phyloP scores from a whole-genome alignment of 352 stramenopile genomes.

The Saprolegnia diclina region DNA sequence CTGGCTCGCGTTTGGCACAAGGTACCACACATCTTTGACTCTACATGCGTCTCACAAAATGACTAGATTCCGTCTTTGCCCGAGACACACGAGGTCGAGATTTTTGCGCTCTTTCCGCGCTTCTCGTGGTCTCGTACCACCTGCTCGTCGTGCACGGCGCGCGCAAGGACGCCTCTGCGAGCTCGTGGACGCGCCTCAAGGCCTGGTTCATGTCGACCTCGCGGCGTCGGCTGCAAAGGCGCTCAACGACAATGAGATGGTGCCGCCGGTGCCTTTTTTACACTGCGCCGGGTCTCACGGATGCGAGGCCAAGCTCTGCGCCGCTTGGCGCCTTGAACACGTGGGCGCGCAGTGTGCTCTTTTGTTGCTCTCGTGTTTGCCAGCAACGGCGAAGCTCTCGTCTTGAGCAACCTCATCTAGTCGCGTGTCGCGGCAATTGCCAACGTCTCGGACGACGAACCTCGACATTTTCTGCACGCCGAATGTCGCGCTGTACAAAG shows the following conservation, averaged over 20 bases:
- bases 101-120: conserved; percentile 37
- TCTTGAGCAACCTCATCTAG: conserved; percentile 63
- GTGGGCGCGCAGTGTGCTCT: conserved; percentile 59
- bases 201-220: conserved; percentile 42
- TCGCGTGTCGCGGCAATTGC: conserved; percentile 47
- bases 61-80: conserved; percentile 31
- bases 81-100: conserved; percentile 10
- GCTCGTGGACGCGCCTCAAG: conserved; percentile 65
- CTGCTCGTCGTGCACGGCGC: conserved; percentile 62
- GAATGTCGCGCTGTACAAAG: conserved; percentile 65
- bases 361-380: conserved; percentile 62
- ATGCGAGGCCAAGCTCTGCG: conserved; percentile 55
- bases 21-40: no score
- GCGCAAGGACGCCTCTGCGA: conserved; percentile 41
- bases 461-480: conserved; percentile 53
- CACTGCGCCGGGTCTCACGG: conserved; percentile 53
- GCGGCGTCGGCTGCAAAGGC: conserved; percentile 5
- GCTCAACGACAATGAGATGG: conserved; percentile 35
- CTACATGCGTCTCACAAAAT: no score
- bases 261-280: conserved; percentile 59
- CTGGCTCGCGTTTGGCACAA: no score
- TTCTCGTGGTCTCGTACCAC: conserved; percentile 61
- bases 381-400: conserved; percentile 69
- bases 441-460: conserved; percentile 49
- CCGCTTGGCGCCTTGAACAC: conserved; percentile 40